phyloP scores from a whole-genome alignment of 1,139 yeast species.

The Schwanniomyces etchellsii region DNA sequence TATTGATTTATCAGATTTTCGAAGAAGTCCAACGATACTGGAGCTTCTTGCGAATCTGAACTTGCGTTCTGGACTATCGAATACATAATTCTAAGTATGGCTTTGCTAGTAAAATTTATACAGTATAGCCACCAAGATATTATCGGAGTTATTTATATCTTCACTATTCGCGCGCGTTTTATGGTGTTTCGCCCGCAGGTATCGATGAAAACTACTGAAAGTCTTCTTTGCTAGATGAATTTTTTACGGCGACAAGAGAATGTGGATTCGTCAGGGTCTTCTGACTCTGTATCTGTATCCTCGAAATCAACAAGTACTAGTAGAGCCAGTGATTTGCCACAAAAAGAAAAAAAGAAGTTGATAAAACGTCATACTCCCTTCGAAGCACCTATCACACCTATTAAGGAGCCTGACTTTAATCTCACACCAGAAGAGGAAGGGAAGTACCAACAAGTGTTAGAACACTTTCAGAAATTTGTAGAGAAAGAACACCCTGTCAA shows the following conservation, averaged over 20 bases:
- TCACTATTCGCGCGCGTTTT: too few relatives aligned
- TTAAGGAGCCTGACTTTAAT: constrained; percentile 24
- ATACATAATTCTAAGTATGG: too few relatives aligned
- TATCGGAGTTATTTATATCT: too few relatives aligned
- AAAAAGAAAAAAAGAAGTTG: constrained; percentile 10
- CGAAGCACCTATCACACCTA: constrained; percentile 34
- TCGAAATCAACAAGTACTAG: constrained; percentile 11
- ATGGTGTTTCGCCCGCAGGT: too few relatives aligned
- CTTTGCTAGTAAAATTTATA: too few relatives aligned
- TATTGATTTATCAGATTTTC: constrained; percentile 5
- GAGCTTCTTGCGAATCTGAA: constrained; percentile 10
- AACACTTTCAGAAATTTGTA: constrained; percentile 18
- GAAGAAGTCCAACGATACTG: constrained; percentile 8
- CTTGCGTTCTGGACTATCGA: constrained; percentile 5
- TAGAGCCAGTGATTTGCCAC: constrained; percentile 5
- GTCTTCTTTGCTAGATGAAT: too few relatives aligned
- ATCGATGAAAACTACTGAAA: too few relatives aligned
- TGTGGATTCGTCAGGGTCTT: constrained; percentile 4
- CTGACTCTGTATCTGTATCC: constrained; percentile 11
- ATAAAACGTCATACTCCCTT: constrained; percentile 36
- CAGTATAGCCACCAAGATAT: too few relatives aligned
- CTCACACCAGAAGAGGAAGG: constrained; percentile 23
- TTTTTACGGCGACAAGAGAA: constrained; percentile 14
- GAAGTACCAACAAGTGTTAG: constrained; percentile 21
- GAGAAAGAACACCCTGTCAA: constrained; percentile 18